Percentiles rank a stretch among this genome's conserved stretches.
Conservation (phyloP, 352 stramenopile species). For the Aphanomyces astaci region DNA sequence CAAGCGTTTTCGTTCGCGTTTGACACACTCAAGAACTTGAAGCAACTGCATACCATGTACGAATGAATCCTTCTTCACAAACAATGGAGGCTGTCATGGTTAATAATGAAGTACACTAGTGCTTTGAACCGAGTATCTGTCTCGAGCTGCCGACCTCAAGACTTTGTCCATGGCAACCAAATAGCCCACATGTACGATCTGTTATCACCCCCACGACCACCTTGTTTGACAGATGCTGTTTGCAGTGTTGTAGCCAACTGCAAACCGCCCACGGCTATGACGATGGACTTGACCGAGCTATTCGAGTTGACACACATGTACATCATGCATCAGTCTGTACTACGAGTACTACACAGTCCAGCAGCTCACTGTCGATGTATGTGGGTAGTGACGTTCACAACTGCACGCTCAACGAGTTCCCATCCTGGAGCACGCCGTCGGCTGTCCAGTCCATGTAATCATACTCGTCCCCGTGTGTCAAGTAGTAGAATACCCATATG, state of each 20-base stretch:
- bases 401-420: background rate
- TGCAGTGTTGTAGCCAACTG: background rate
- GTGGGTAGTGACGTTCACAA: background rate
- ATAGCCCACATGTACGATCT: constrained; percentile 14
- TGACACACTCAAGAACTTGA: constrained; percentile 5
- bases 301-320: background rate
- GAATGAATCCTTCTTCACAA: background rate
- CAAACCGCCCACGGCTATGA: background rate
- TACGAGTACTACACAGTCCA: background rate
- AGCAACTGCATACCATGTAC: background rate
- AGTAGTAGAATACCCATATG: background rate
- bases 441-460: background rate
- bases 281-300: background rate
- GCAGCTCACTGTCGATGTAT: background rate
- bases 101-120: background rate
- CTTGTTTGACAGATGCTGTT: no score
- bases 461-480: background rate
- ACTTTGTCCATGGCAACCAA: background rate
- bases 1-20: background rate
- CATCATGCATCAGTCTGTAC: background rate
- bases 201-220: no score
- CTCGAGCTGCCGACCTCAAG: background rate
- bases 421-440: background rate
- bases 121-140: background rate
- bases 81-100: background rate